Evolutionary conservation across 106 monocot genomes (phyloP), one percentile per base, ranked within the genome.

Genomic region (Apostasia shenzhenica): DNA sequence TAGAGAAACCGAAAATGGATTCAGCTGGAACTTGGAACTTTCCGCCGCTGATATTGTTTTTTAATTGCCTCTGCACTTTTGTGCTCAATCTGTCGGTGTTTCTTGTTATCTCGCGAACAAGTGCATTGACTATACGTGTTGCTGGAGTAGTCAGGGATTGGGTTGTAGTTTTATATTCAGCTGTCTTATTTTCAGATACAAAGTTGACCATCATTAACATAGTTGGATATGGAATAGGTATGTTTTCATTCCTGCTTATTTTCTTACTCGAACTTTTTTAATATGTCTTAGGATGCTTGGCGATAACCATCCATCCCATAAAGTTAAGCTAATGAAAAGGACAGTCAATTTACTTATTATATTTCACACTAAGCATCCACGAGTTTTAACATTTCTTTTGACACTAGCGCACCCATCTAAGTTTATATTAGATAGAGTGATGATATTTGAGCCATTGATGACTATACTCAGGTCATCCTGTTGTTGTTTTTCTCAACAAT

Each of bases 71-170:
- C 55, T 95, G 95, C 72, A 92, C 95, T 38, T 95, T 95, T 81
- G 84, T 82, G 40, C 95, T 95, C 54, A 95, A 95, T 70, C 55
- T 95, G 40, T 95, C 95, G 26, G 95, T 89, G 40, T 95, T 86
- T 68, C 89, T 95, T 67, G 95, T 95, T 42, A 95, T 95, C 70
- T 86, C 88, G 45, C 81, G 80, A 44, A 95, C 91, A 45, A 95
- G 95, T 83, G 95, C 95, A 37, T 70, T 95, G 59, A 95, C 95
- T 13, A 92, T 92, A 62, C 95, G 95, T 61, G 95, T 95, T 41
- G 75, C 92, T 64, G 95, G 95, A 76, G 95, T 95, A 67, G 91
- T 95, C n/a, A 86, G 95, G 73, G 95, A 95, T 66, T 95, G 95
- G 95, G 80, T 85, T 48, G 91, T 92, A 41, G 95, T 95, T 70